Conservation (phyloP, 768 basidiomycete genomes). For the Trametes cinnabarina region DNA sequence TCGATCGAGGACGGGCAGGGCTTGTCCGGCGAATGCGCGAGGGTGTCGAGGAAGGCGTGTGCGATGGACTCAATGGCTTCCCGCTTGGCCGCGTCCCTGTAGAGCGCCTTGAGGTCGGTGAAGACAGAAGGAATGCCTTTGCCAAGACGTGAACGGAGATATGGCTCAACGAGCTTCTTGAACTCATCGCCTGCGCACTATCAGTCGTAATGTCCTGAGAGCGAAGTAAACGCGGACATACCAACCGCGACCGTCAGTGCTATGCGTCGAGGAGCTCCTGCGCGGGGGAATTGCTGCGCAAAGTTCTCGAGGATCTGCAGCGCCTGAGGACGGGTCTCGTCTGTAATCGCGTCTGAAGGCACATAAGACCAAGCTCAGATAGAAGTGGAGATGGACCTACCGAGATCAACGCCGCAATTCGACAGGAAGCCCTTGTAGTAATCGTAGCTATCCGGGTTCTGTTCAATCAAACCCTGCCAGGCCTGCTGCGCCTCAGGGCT, state of each 20-base stretch:
- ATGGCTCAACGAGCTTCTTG: conserved; percentile 56
- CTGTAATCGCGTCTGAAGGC: conserved; percentile 40
- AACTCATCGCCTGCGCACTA: conserved; percentile 59
- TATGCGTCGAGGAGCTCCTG: conserved; percentile 70
- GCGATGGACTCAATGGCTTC: conserved; percentile 66
- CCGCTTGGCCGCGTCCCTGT: conserved; percentile 62
- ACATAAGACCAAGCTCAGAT: not conserved
- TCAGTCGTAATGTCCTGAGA: not conserved
- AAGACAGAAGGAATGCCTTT: conserved; percentile 94
- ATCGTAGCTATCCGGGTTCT: conserved; percentile 79
- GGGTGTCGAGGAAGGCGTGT: conserved; percentile 44
- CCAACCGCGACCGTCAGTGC: conserved; percentile 65
- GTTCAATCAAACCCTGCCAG: conserved; percentile 78
- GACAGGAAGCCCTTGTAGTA: conserved; percentile 77
- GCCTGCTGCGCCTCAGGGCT: conserved; percentile 73
- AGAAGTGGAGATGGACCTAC: conserved; percentile 38
- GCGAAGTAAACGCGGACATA: conserved; percentile 18
- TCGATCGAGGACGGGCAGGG: conserved; percentile 37
- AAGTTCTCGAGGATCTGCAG: conserved; percentile 60
- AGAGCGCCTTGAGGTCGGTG: conserved; percentile 85
- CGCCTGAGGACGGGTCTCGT: conserved; percentile 51
- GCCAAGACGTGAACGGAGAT: conserved; percentile 65
- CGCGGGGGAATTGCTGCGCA: conserved; percentile 58
- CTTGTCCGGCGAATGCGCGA: conserved; percentile 36
- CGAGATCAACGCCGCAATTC: conserved; percentile 62